Evolutionary conservation across 2,329 filamentous ascomycete species (phyloP), one percentile per base, ranked within the genome.

Genomic region (Neophaeococcomyces aloes): DNA sequence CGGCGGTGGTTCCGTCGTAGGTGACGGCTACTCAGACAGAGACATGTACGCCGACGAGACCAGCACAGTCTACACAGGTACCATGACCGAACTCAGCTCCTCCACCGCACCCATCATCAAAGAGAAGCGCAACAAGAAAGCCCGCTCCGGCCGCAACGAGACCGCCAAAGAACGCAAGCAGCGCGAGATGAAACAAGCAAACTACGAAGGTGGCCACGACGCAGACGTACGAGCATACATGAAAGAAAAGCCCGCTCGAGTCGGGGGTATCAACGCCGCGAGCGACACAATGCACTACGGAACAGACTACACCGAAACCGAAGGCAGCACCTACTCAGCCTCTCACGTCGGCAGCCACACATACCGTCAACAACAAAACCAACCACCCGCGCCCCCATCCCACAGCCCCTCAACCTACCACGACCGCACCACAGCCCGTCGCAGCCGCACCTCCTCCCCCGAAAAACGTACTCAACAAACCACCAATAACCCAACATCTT

Each of bases 221-320:
- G 68, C 77, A 36, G 81, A 91, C 48, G 76, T 96, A 44, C 78
- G 82, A 46, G 78, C 78, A 27, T 96, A 96, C 69, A 83, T 88
- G 18, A 75, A 86, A 58, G 89, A 96, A 66, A 85, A 81, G 61
- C 70, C 86, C 2, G 89, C 89, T 1, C 76, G 83, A 40, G 87
- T 96, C 2, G 89, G 89, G 29, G 89, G 89, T 15, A 68, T 96
- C 61, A 96, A 96, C 65, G 80, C 81, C 56, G 72, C 83, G 53
- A 74, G 80, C 33, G 89, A 95, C 54, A 83, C 81, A 48, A 83
- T 79, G 47, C 94, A 86, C 73, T 84, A 93, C 59, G 85, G 84
- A 62, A 81, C 81, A 38, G 78, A 81, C 52, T 75, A 74, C 57
- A 79, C 78, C 27, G 74, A 70, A n/a, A 76, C 78, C 29, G 74